Evolutionary conservation across 163 green algal genomes (phyloP).

Genomic region (Trebouxia gelatinosa): DNA sequence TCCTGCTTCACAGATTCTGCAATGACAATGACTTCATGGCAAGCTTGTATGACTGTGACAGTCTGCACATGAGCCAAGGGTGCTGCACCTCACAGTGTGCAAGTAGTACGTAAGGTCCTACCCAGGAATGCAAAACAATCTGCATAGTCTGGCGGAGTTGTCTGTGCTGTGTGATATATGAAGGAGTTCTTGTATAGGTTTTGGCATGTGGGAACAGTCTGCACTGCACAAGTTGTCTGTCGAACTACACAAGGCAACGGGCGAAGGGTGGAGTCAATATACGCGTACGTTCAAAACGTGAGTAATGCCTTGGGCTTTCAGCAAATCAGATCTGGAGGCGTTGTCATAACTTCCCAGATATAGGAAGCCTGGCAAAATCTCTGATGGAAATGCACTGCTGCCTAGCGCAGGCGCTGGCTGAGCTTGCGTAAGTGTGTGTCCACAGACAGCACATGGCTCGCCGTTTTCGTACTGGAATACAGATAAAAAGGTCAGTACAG

Average conservation of each 20-base stretch:
- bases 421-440: conserved; percentile 53
- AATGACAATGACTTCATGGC: background rate
- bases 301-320: conserved; percentile 80
- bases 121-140: conserved; percentile 80
- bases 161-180: conserved; percentile 72
- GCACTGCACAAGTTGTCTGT: too few species aligned
- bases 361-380: conserved; percentile 78
- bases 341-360: conserved; percentile 93
- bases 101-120: conserved; percentile 19
- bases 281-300: conserved; percentile 77
- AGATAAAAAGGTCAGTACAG: background rate
- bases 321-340: conserved; percentile 80
- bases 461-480: conserved; percentile 64
- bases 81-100: background rate
- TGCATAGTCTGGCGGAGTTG: conserved; percentile 60
- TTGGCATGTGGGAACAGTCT: conserved; percentile 83
- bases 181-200: conserved; percentile 90
- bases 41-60: background rate
- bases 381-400: conserved; percentile 67
- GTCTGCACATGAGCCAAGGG: background rate
- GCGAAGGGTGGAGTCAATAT: too few species aligned
- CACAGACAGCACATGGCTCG: conserved; percentile 79
- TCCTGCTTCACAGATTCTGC: conserved; percentile 46
- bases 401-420: conserved; percentile 48
- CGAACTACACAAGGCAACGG: too few species aligned